These are phyloP conservation scores for Penicillium palitans DNA, from an alignment of 2,329 filamentous ascomycete species.

Conservation along the genomic window DNA sequence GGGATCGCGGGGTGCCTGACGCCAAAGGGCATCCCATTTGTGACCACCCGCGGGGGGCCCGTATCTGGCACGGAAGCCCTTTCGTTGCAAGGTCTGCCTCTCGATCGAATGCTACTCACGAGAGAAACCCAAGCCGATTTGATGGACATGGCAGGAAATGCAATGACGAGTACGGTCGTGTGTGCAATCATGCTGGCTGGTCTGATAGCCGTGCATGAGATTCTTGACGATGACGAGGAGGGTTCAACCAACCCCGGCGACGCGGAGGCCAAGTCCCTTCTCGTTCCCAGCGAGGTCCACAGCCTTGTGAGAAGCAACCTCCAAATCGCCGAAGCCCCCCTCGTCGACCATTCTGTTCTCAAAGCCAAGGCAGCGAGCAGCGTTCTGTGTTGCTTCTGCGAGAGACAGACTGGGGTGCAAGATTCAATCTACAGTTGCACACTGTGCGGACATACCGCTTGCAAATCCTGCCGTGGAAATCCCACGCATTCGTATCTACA, in stretches of 20 bases:
- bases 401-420: constrained; percentile 48
- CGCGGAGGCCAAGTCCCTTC: constrained; percentile 10
- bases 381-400: constrained; percentile 58
- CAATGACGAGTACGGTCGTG: constrained; percentile 74
- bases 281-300: constrained; percentile 13
- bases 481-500: constrained; percentile 51
- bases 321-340: constrained; percentile 3
- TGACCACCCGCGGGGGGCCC: constrained; percentile 61
- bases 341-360: constrained; percentile 21
- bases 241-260: not conserved
- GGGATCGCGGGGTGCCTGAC: constrained; percentile 69
- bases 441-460: constrained; percentile 57
- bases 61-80: constrained; percentile 65
- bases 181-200: constrained; percentile 62
- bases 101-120: constrained; percentile 63
- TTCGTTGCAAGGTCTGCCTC: constrained; percentile 66
- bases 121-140: constrained; percentile 62
- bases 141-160: constrained; percentile 73
- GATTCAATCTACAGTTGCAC: constrained; percentile 50
- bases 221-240: constrained; percentile 29
- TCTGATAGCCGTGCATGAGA: constrained; percentile 48
- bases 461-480: constrained; percentile 55
- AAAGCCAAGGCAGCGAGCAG: constrained; percentile 34
- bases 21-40: constrained; percentile 61
- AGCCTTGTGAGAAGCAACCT: constrained; percentile 18